Percentiles rank a stretch among this genome's conserved stretches.
Evolutionary conservation across 2,329 filamentous ascomycete genomes (phyloP).

Genomic region (Coniochaeta ligniaria): DNA sequence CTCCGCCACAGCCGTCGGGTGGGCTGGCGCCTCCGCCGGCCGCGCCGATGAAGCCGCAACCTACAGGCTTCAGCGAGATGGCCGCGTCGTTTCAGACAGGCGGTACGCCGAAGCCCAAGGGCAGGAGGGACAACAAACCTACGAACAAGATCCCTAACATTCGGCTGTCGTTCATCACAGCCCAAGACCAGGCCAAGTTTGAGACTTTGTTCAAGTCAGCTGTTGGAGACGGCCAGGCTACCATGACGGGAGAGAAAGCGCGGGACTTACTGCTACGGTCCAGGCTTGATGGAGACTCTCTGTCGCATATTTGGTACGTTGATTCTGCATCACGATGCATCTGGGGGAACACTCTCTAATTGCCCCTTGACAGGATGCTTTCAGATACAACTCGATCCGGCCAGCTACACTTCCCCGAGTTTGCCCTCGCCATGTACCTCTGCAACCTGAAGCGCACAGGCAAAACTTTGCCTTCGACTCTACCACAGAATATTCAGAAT

Average conservation of each 20-base stretch:
- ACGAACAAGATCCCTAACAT: slow-evolving; percentile 85
- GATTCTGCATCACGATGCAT: neutral
- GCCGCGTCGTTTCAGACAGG: slow-evolving; percentile 57
- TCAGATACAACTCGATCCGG: slow-evolving; percentile 95
- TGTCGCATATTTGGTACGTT: slow-evolving; percentile 85
- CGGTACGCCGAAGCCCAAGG: slow-evolving; percentile 34
- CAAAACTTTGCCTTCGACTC: slow-evolving; percentile 63
- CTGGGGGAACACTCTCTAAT: slow-evolving; percentile 2
- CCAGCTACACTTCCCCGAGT: slow-evolving; percentile 94
- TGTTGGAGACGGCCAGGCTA: slow-evolving; percentile 73
- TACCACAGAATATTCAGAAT: slow-evolving; percentile 86
- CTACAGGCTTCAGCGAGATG: slow-evolving; percentile 61
- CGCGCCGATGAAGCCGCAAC: slow-evolving; percentile 57
- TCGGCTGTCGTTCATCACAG: slow-evolving; percentile 90
- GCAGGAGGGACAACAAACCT: slow-evolving; percentile 40
- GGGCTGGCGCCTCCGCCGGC: slow-evolving; percentile 42
- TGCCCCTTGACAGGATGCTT: slow-evolving; percentile 56
- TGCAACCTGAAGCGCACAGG: slow-evolving; percentile 91
- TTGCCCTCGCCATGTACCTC: slow-evolving; percentile 95
- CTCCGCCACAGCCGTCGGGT: slow-evolving; percentile 23
- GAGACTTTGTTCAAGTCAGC: slow-evolving; percentile 97
- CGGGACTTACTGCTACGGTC: slow-evolving; percentile 84
- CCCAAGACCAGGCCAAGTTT: slow-evolving; percentile 90
- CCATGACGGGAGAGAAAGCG: slow-evolving; percentile 88
- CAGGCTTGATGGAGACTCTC: slow-evolving; percentile 74